A percentile compares a stretch with the other conserved stretches of the same genome.
Conservation (phyloP, 2,329 filamentous ascomycete genomes). For the Venturiaceae sp. region DNA sequence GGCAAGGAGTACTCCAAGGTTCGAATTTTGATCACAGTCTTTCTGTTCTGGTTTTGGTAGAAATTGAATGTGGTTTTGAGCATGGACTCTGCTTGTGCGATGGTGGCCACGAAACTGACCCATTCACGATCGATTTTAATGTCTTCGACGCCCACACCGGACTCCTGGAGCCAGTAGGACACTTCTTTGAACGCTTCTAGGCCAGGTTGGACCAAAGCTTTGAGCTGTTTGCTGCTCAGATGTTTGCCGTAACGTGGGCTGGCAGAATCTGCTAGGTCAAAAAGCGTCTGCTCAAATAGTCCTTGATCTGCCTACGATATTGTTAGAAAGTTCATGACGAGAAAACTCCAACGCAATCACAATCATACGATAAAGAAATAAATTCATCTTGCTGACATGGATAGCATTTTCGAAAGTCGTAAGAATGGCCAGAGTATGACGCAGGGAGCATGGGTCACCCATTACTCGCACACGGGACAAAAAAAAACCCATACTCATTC, state of each 20-base stretch:
- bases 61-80: constrained; percentile 48
- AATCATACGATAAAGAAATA: not conserved
- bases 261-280: constrained; percentile 52
- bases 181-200: constrained; percentile 39
- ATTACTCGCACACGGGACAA: too few relatives aligned
- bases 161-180: constrained; percentile 43
- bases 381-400: too few relatives aligned
- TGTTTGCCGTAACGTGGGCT: constrained; percentile 52
- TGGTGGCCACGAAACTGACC: constrained; percentile 48
- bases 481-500: not conserved
- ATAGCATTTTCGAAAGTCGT: too few relatives aligned
- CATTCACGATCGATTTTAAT: constrained; percentile 48
- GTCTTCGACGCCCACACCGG: constrained; percentile 34
- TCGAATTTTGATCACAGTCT: constrained; percentile 37
- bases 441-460: too few relatives aligned
- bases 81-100: constrained; percentile 44
- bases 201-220: constrained; percentile 42
- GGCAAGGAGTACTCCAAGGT: constrained; percentile 54
- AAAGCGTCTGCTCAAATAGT: constrained; percentile 47
- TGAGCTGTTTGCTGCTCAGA: constrained; percentile 50
- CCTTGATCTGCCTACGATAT: constrained; percentile 33
- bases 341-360: not conserved
- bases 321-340: not conserved
- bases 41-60: constrained; percentile 38
- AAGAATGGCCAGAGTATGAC: too few relatives aligned